These are phyloP conservation scores for Nannizziopsis arthrosporioides DNA, from an alignment of 2,329 filamentous ascomycete species.

Conservation along the genomic window DNA sequence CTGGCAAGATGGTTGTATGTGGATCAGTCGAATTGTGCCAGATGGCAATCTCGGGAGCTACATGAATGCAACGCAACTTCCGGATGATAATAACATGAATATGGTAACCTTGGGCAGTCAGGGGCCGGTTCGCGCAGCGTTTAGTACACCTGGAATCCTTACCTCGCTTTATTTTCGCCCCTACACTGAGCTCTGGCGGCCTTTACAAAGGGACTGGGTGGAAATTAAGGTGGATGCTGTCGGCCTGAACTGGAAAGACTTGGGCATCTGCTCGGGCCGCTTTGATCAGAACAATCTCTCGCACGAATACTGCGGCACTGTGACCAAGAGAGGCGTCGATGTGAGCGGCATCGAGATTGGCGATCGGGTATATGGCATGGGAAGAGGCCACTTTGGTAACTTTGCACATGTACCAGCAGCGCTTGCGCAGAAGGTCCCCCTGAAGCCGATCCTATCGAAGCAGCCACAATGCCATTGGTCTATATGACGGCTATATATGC, in stretches of 20 bases:
- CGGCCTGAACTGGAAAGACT: constrained; percentile 19
- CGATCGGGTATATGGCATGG: constrained; percentile 8
- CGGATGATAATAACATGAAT: constrained; percentile 7
- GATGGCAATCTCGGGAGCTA: constrained; percentile 14
- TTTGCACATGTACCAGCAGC: constrained; percentile 1
- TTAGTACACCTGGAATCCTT: constrained; percentile 17
- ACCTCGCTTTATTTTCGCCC: constrained; percentile 17
- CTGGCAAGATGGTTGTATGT: constrained; percentile 17
- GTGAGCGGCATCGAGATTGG: constrained; percentile 6
- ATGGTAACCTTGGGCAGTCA: constrained; percentile 2
- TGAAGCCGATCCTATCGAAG: neutral
- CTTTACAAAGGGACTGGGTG: constrained; percentile 16
- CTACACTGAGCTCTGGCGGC: constrained; percentile 11
- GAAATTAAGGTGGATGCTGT: constrained; percentile 19
- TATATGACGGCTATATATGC: constrained; percentile 14
- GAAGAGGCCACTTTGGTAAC: constrained; percentile 6
- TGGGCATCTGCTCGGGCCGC: constrained; percentile 1
- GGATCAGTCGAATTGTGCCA: constrained; percentile 18
- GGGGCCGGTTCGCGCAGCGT: constrained; percentile 5
- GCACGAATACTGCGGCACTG: constrained; percentile 9
- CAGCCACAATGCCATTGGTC: constrained; percentile 11
- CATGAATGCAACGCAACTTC: neutral
- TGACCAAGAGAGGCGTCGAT: constrained; percentile 2
- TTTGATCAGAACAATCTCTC: constrained; percentile 5
- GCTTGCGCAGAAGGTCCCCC: constrained; percentile 4